Evolutionary conservation across 768 basidiomycete species (phyloP).

Genomic region (Mycena epipterygia): DNA sequence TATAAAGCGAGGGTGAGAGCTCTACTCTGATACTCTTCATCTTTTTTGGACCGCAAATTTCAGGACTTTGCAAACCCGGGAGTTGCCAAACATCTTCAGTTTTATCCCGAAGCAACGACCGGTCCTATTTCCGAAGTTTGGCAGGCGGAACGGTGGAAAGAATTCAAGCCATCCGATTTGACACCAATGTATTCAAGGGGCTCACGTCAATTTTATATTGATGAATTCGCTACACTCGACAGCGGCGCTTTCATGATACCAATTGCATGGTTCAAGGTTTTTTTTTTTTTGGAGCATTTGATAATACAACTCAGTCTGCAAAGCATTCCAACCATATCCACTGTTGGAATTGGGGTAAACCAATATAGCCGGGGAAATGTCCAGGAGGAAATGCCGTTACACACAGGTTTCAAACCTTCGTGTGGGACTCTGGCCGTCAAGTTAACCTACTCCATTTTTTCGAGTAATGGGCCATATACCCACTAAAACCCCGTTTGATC

Average conservation of each 20-base stretch:
- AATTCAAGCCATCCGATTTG: slow-evolving; percentile 3
- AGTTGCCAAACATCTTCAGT: slow-evolving; percentile 24
- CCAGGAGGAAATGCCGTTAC: too few relatives aligned
- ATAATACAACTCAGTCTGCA: too few relatives aligned
- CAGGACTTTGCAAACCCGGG: slow-evolving; percentile 34
- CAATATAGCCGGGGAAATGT: too few relatives aligned
- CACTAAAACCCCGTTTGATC: too few relatives aligned
- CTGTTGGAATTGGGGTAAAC: too few relatives aligned
- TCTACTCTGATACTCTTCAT: not conserved
- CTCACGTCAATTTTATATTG: slow-evolving; percentile 31
- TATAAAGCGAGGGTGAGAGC: not conserved
- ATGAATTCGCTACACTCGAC: slow-evolving; percentile 29
- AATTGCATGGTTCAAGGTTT: not conserved
- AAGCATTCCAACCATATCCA: too few relatives aligned
- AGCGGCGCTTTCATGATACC: not conserved
- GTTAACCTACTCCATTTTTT: too few relatives aligned
- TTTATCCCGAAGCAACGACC: slow-evolving; percentile 28
- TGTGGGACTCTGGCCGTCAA: too few relatives aligned
- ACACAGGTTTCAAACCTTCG: too few relatives aligned
- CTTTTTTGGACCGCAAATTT: not conserved
- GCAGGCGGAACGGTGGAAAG: slow-evolving; percentile 30
- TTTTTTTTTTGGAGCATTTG: too few relatives aligned
- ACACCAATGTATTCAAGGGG: slow-evolving; percentile 34
- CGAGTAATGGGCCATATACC: too few relatives aligned
- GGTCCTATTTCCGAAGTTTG: slow-evolving; percentile 30